Conservation (phyloP, 2,329 filamentous ascomycete genomes). For the Penicillium thymicola region DNA sequence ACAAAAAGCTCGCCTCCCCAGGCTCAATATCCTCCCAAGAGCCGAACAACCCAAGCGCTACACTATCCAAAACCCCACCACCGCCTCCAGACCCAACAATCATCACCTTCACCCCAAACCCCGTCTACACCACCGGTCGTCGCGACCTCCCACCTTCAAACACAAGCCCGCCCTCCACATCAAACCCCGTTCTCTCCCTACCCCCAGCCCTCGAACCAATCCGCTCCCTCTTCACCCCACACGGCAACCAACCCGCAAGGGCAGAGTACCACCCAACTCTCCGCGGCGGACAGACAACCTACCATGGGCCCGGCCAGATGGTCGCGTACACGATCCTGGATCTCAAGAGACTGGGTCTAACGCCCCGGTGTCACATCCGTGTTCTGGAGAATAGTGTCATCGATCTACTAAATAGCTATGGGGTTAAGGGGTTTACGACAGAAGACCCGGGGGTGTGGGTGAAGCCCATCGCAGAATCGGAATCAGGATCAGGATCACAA, state of each 20-base stretch:
- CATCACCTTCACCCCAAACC: conserved; percentile 76
- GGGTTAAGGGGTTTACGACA: conserved; percentile 61
- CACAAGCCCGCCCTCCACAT: conserved; percentile 28
- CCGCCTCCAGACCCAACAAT: conserved; percentile 64
- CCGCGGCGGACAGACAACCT: conserved; percentile 89
- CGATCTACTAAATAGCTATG: conserved; percentile 58
- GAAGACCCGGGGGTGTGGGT: conserved; percentile 86
- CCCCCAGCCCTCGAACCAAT: conserved; percentile 38
- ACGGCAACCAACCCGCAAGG: conserved; percentile 27
- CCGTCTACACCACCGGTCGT: conserved; percentile 86
- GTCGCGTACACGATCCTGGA: conserved; percentile 93
- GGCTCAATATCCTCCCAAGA: conserved; percentile 22
- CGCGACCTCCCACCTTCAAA: conserved; percentile 60
- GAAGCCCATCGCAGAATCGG: background rate
- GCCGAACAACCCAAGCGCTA: conserved; percentile 10
- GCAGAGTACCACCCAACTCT: conserved; percentile 67
- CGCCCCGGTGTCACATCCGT: conserved; percentile 72
- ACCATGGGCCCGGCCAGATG: conserved; percentile 90
- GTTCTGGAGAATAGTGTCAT: conserved; percentile 76
- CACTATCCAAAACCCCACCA: conserved; percentile 20
- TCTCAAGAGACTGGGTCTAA: conserved; percentile 64
- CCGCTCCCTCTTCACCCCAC: conserved; percentile 30
- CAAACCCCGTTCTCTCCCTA: conserved; percentile 38
- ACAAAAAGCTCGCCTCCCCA: conserved; percentile 52
- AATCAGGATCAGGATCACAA: conserved; percentile 5